Conservation (phyloP, 2,329 filamentous ascomycete species). For the Allantophomopsis lycopodina region DNA sequence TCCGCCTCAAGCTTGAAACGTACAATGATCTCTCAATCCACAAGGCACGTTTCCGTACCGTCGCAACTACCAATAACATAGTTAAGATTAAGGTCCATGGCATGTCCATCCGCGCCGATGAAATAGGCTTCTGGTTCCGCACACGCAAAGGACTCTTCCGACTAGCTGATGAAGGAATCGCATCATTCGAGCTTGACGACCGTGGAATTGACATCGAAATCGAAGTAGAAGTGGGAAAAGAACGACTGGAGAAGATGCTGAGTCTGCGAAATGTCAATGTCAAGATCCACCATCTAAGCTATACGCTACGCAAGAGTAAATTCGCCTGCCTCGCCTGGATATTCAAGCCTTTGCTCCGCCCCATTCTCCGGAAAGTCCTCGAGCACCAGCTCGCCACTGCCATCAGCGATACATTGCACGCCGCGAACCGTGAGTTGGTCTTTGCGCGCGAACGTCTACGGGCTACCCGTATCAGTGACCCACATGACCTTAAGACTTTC, state of each 20-base stretch:
- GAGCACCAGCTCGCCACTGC: constrained; percentile 64
- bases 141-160: constrained; percentile 63
- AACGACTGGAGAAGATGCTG: constrained; percentile 68
- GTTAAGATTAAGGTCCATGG: constrained; percentile 72
- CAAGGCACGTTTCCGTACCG: constrained; percentile 60
- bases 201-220: constrained; percentile 77
- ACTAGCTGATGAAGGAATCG: constrained; percentile 71
- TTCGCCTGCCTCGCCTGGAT: constrained; percentile 71
- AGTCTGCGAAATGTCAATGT: constrained; percentile 65
- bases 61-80: constrained; percentile 48
- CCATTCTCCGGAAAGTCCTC: constrained; percentile 64
- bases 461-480: constrained; percentile 71
- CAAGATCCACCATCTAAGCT: constrained; percentile 75
- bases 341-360: constrained; percentile 70
- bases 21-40: constrained; percentile 78
- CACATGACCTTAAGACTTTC: constrained; percentile 70
- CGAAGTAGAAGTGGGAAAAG: constrained; percentile 70
- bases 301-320: constrained; percentile 59
- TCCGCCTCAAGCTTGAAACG: constrained; percentile 66
- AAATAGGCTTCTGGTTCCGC: constrained; percentile 82
- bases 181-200: constrained; percentile 73
- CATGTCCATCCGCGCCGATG: constrained; percentile 69
- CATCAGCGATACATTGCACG: constrained; percentile 56
- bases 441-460: constrained; percentile 78
- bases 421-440: constrained; percentile 72